phyloP scores from a whole-genome alignment of 305 asterid species.

The Plantago lanceolata region DNA sequence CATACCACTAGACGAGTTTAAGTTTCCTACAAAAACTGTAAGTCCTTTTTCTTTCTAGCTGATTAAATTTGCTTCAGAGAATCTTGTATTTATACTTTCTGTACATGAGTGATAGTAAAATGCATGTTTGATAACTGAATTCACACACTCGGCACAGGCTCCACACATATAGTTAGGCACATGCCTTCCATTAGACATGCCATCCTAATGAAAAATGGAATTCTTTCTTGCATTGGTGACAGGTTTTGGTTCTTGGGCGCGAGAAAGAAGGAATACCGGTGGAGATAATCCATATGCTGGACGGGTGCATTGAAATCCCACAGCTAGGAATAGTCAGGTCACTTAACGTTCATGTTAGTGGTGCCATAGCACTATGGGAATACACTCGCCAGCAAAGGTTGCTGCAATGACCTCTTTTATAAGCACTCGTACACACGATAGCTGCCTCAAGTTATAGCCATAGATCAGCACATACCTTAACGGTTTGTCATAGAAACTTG shows the following conservation, averaged over 20 bases:
- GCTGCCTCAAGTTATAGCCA: neutral
- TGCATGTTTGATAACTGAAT: neutral
- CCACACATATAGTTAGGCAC: too few relatives aligned
- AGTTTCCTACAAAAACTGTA: slow-evolving; percentile 66
- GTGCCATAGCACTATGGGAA: slow-evolving; percentile 97
- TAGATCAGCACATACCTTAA: neutral
- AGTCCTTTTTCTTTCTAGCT: slow-evolving; percentile 24
- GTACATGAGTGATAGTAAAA: neutral
- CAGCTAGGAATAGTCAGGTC: slow-evolving; percentile 92
- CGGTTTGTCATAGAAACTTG: neutral
- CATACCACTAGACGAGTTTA: slow-evolving; percentile 65
- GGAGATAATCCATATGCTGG: slow-evolving; percentile 82
- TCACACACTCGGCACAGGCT: neutral
- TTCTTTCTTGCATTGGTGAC: neutral
- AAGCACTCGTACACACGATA: neutral
- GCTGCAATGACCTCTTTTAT: neutral
- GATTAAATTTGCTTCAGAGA: slow-evolving; percentile 16
- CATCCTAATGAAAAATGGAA: neutral
- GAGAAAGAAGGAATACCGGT: slow-evolving; percentile 98
- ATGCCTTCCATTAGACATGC: neutral
- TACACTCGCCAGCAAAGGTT: slow-evolving; percentile 74
- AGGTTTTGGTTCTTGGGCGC: slow-evolving; percentile 84
- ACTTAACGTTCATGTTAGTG: slow-evolving; percentile 92
- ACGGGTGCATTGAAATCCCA: slow-evolving; percentile 90
- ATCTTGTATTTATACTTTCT: neutral